Evolutionary conservation across 2,329 filamentous ascomycete genomes (phyloP), one percentile per base, ranked within the genome.

Genomic region (Coniochaeta sp.): DNA sequence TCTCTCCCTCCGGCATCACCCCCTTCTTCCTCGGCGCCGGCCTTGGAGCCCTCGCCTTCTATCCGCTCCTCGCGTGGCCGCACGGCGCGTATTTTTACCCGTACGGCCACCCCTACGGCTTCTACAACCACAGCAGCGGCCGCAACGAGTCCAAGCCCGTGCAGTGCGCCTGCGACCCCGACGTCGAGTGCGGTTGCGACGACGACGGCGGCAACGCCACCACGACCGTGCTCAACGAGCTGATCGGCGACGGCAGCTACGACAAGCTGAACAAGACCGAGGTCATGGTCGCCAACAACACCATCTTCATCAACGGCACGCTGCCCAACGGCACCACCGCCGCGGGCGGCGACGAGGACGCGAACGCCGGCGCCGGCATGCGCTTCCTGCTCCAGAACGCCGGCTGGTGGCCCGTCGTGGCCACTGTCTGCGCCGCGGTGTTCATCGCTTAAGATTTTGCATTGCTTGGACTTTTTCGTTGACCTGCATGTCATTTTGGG

Each of bases 241-340:
- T 93, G 10, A 77, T 93, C 50, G 89, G 87, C 59, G 82, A 89
- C 69, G 86, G 86, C 42, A 85, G 79, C 63, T 86, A 86, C 65
- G 69, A 70, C 3, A 74, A 70, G 2, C 75, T 89, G 58, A 87
- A 91, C 74, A 79, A 84, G 66, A 79, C 78, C 0, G 65, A 91
- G 1, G 80, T 90, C 60, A 81, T 77, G 14, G 81, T 93, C 1
- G 83, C 81, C 2, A 74, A 79, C 58, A 74, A 74, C 63, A 87
- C 83, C 1, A 81, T 95, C 40, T 77, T 90, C 32, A 75, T 93
- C 70, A 91, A 92, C 70, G 90, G 90, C n/a, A 89, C 88, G 0
- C 75, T 93, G 3, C 83, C 86, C 32, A 88, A 89, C 65, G 85
- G 84, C 56, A 89, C 87, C 0, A 87, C 84, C 0, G 78, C 80